phyloP scores from a whole-genome alignment of 2,329 filamentous ascomycete species.

The Sporothrix euskadiensis region DNA sequence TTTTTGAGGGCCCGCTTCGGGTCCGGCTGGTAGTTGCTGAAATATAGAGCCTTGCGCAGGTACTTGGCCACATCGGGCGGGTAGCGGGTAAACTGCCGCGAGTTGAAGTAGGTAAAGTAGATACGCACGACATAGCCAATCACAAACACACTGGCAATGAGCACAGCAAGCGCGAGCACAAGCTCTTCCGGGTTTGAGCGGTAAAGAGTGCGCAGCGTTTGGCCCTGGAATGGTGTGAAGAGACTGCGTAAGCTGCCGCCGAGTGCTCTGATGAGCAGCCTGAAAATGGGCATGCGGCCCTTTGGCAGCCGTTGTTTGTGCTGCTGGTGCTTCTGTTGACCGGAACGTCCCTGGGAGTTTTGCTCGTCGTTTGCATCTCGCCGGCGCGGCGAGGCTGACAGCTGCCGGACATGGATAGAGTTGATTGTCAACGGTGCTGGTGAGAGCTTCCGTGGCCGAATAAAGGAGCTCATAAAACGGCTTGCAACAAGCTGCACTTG shows the following conservation, averaged over 20 bases:
- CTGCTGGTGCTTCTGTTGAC: neutral
- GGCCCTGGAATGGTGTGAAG: slow-evolving; percentile 43
- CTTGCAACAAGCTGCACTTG: neutral
- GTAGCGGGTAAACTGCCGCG: slow-evolving; percentile 56
- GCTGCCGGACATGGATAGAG: neutral
- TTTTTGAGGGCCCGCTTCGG: slow-evolving; percentile 76
- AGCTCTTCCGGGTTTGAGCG: slow-evolving; percentile 49
- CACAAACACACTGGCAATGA: slow-evolving; percentile 40
- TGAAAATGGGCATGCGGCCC: slow-evolving; percentile 32
- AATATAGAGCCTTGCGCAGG: slow-evolving; percentile 82
- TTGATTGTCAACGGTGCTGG: neutral
- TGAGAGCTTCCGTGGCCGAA: neutral
- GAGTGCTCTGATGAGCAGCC: slow-evolving; percentile 40
- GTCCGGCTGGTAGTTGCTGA: slow-evolving; percentile 74
- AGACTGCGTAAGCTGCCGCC: slow-evolving; percentile 40
- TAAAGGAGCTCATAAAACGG: neutral
- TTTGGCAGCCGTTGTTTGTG: slow-evolving; percentile 19
- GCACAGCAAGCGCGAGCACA: slow-evolving; percentile 46
- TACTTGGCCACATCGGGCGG: slow-evolving; percentile 73
- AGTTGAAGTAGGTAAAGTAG: slow-evolving; percentile 59
- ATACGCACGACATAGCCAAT: slow-evolving; percentile 45
- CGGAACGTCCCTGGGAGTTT: neutral
- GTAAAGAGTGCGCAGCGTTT: slow-evolving; percentile 43
- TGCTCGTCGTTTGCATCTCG: neutral
- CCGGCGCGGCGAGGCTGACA: slow-evolving; percentile 19